Percentiles rank a stretch among this genome's conserved stretches.
phyloP scores from a whole-genome alignment of 2,329 filamentous ascomycete species.

The Talaromyces verruculosus region DNA sequence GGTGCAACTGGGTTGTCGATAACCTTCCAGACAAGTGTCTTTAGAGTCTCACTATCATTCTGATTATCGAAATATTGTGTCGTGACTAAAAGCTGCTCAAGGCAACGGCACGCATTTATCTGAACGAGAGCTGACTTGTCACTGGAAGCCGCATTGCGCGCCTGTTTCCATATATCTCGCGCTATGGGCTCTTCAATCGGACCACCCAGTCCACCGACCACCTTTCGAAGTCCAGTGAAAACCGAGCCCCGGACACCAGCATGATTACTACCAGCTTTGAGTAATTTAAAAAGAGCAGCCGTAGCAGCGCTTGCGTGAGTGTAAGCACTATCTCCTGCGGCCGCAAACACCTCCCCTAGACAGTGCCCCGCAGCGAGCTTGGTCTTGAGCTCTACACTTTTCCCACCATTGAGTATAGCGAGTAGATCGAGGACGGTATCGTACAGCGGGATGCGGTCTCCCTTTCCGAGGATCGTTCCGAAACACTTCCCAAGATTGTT shows the following conservation, averaged over 20 bases:
- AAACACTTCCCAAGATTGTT: conserved; percentile 86
- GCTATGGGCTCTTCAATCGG: conserved; percentile 81
- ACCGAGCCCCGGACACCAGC: conserved; percentile 78
- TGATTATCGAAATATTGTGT: conserved; percentile 85
- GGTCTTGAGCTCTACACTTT: conserved; percentile 69
- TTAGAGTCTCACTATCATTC: conserved; percentile 85
- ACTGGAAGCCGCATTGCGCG: conserved; percentile 68
- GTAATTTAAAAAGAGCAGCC: conserved; percentile 69
- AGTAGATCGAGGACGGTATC: conserved; percentile 91
- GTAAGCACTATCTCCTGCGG: conserved; percentile 92
- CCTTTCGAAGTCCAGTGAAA: conserved; percentile 72
- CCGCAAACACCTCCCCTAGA: conserved; percentile 82
- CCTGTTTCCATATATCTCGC: conserved; percentile 93
- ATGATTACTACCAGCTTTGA: conserved; percentile 77
- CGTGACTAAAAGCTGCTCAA: conserved; percentile 69
- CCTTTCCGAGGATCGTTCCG: conserved; percentile 75
- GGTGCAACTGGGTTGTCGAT: conserved; percentile 74
- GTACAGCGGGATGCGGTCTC: conserved; percentile 87
- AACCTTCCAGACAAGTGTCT: conserved; percentile 77
- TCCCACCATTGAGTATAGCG: conserved; percentile 68
- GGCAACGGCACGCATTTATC: conserved; percentile 72
- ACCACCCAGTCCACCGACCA: conserved; percentile 70
- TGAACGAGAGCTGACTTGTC: conserved; percentile 86
- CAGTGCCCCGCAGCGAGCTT: conserved; percentile 88
- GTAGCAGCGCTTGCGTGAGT: conserved; percentile 75